Base-by-base conservation (phyloP, 257 asterid species). In the Cordia subcordata region DNA sequence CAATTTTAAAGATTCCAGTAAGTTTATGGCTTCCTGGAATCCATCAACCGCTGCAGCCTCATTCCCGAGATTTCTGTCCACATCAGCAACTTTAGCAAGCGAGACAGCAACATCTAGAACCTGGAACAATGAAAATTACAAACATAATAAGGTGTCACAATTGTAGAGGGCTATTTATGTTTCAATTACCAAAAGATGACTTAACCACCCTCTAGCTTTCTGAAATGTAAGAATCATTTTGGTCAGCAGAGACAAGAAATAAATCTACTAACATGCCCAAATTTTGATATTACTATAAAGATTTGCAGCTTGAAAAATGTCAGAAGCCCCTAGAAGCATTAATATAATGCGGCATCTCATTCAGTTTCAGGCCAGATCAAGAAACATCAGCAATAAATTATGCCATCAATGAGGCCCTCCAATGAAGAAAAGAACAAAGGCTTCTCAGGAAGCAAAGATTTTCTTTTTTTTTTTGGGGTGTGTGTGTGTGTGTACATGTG, bases 31-130 rank as follows among this genome's bases (percentile, higher is more conserved):
- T 75, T 92, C 97, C 65, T 75, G 82, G 71, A 92, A 86, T 69
- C 86, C 84, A 49, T 75, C 72, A 58, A 78, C 50, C 39, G 96
- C 94, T 33, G 80, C 58, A 60, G 70, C 81, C 62, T 88, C 96
- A 35, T 79, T 68, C 1, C 87, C 95, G 15, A 92, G 73, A 68
- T 83, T 92, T 81, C 95, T 85, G 70, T 88, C 96, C 21, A 82
- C 89, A 53, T 92, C 95, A 35, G 98, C 93, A 49, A 88, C 98
- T 82, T 92, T 92, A 35, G 94, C 98, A 51, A 92, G 84, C 49
- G 98, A 92, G 66, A 68, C 55, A 22, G 94, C 93, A 45, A 84
- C 76, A 63, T 92, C 96, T 65, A 92, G 71, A 49, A 73, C 75
- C 98, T 92, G 84, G 56, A 20, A 66, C 46, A 17, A 47, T 17